Base-by-base conservation (phyloP, 1,284 basidiomycete species). In the Entoloma clypeatum region DNA sequence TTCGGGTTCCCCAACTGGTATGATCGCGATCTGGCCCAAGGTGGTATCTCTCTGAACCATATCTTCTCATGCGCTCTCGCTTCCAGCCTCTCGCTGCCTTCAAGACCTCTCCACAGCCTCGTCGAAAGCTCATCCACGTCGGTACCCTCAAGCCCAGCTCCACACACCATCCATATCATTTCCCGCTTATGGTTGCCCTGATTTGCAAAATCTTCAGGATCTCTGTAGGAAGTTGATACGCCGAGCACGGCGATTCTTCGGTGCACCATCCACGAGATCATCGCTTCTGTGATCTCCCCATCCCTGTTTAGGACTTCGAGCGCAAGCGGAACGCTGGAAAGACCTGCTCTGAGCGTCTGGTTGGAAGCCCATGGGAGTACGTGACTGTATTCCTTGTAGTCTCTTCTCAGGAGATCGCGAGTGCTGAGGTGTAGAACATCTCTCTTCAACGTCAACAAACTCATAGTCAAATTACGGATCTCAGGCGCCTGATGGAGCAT, bases 371-470 rank as follows among this genome's bases (percentile, higher is more conserved):
- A 69, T 13, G 60, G 54, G 1, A 76, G 73, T 2, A 62, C 59
- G 52, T 77, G 67, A 2, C 58, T 54, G 59, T 92, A 94, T 54
- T 94, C 82, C 62, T 99, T 98, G 73, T 94, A 99, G 63, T 98
- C 95, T 13, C 95, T 71, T 13, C 86, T 71, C 3, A 98, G 73
- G 19, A 97, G 77, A 54, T 97, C 91, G 34, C 76, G 69, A 0
- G 81, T 79, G 23, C 67, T 68, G 18, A 98, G 72, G 47, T 80
- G 74, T 0, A 77, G 74, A 7, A 97, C 70, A 47, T 86, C 77
- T 3, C 55, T 58, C 60, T 98, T 98, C 62, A 77, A 76, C 1
- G 62, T 55, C 6, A 60, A 55, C 5, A 97, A 74, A 0, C 66
- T 63, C 5, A 61, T 52, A 5, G 74, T 68, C 17, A 87, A 74